Conservation (phyloP, 2,329 filamentous ascomycete genomes). For the Ophiocordyceps polyrhachis-furcata region DNA sequence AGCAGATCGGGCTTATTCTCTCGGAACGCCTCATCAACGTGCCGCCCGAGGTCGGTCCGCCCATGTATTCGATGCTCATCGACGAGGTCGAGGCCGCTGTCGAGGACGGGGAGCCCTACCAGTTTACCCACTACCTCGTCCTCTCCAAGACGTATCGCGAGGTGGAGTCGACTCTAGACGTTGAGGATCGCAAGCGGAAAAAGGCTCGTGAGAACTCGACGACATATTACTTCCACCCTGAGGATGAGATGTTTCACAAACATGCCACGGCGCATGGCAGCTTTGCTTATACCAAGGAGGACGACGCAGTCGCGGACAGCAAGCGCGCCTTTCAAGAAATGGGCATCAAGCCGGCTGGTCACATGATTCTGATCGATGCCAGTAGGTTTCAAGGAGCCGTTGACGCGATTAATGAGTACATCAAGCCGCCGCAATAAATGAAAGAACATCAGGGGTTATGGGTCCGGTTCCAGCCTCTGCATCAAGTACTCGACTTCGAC, state of each 20-base stretch:
- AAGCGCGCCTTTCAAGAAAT: constrained; percentile 89
- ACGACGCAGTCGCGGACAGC: constrained; percentile 69
- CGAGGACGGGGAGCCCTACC: constrained; percentile 79
- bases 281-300: constrained; percentile 65
- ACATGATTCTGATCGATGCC: constrained; percentile 74
- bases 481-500: constrained; percentile 98
- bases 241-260: constrained; percentile 76
- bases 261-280: constrained; percentile 51
- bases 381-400: constrained; percentile 58
- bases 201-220: constrained; percentile 43
- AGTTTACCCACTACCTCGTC: constrained; percentile 84
- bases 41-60: constrained; percentile 79
- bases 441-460: neutral
- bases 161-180: constrained; percentile 61
- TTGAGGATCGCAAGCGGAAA: constrained; percentile 41
- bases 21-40: constrained; percentile 92
- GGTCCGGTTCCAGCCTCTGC: constrained; percentile 50
- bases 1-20: constrained; percentile 68
- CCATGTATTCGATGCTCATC: constrained; percentile 84
- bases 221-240: constrained; percentile 82
- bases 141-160: constrained; percentile 86
- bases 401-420: constrained; percentile 55
- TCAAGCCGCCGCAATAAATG: constrained; percentile 33
- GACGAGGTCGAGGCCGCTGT: constrained; percentile 82
- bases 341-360: constrained; percentile 69